Base-by-base conservation (phyloP, 495 filamentous ascomycete genomes). In the Gamarada debralockiae region DNA sequence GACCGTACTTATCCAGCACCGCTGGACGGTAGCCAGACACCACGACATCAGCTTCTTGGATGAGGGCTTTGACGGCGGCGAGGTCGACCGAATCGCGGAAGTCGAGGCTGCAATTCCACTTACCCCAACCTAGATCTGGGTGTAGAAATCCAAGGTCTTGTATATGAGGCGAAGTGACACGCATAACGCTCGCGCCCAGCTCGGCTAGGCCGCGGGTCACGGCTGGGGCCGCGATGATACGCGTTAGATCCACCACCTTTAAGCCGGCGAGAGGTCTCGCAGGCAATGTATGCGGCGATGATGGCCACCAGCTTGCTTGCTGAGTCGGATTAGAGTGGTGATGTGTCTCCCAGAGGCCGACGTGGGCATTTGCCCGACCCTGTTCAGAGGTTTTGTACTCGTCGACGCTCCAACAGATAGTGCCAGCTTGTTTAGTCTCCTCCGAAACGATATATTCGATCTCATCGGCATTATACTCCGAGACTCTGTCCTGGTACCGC, bases 1-100 rank as follows among this genome's bases (percentile, higher is more conserved):
- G 84, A 20, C 84, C 83, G 18, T 84, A 77, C 18, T 76, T 74
- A 23, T 75, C 74, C 20, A 88, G 69, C 0, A 79, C 77, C 5
- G 80, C 82, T 1, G 83, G 83, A 0, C 84, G 77, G 63, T 88
- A 87, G 23, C 84, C 84, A 55, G 85, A 81, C 14, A 87, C 72
- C 34, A 79, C 56, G 10, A 80, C 73, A 56, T 80, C 76, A 18
- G 77, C 82, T 6, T 67, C 72, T 9, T 80, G 51, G 1, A 82
- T 70, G 17, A 84, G 60, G 27, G 81, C 73, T 5, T 81, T 66
- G 18, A 65, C 59, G 24, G 66, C 61, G 2, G 67, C 62, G 52
- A 71, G 71, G 24, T 76, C 77, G 17, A 61, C 64, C 0, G 67
- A 62, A 20, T 68, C 65, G 38, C 75, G 71, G 18, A 83, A 60